phyloP scores from a whole-genome alignment of 2,329 filamentous ascomycete species.

The Neonectria magnoliae region DNA sequence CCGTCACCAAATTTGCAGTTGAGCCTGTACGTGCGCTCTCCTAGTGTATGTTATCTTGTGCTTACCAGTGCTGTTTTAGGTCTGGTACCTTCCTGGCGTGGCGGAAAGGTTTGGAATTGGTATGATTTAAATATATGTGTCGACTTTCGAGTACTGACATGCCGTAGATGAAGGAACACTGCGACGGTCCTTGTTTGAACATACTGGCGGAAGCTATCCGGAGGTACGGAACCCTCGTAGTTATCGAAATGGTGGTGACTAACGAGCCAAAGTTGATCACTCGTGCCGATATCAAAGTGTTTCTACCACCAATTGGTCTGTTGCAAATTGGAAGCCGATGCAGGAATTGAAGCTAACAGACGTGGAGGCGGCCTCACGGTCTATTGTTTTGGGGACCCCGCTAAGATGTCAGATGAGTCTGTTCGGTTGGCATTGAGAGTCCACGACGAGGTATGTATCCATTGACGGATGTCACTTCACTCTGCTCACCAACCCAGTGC shows the following conservation, averaged over 20 bases:
- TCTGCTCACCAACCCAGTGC: conserved; percentile 61
- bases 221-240: conserved; percentile 61
- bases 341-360: conserved; percentile 21
- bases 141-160: conserved; percentile 39
- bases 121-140: conserved; percentile 48
- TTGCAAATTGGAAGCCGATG: neutral
- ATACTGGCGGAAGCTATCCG: conserved; percentile 95
- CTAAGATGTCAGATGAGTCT: conserved; percentile 90
- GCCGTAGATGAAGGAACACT: conserved; percentile 81
- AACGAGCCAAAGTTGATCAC: conserved; percentile 75
- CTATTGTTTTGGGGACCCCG: conserved; percentile 95
- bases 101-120: conserved; percentile 93
- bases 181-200: conserved; percentile 88
- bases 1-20: conserved; percentile 95
- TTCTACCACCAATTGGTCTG: conserved; percentile 88
- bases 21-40: conserved; percentile 76
- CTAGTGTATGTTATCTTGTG: neutral
- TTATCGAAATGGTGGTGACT: conserved; percentile 26
- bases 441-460: conserved; percentile 67
- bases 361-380: conserved; percentile 82
- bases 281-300: conserved; percentile 91
- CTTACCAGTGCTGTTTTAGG: conserved; percentile 45
- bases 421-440: conserved; percentile 84
- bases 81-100: conserved; percentile 87
- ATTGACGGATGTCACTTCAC: neutral